Evolutionary conservation across 2,329 filamentous ascomycete genomes (phyloP), one percentile per base, ranked within the genome.

Genomic region (Colletotrichum orbiculare): DNA sequence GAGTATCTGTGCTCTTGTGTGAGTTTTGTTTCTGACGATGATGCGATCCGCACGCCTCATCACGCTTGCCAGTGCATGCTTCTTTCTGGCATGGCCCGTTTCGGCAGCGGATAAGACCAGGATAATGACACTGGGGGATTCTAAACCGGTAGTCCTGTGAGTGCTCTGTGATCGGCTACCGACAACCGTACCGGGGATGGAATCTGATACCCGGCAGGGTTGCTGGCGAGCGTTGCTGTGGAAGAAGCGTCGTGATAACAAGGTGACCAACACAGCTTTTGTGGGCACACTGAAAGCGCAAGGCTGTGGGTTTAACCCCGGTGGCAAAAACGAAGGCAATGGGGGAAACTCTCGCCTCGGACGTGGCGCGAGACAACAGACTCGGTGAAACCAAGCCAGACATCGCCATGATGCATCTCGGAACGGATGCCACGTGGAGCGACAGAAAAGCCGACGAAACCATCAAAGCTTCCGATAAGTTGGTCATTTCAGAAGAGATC

Each of bases 391-490:
- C 77, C 9, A 73, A 74, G 2, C 78, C 80, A 0, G 78, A 82
- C 64, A 72, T 82, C n/a, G 75, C 82, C 48, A 72, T 81, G 71
- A 80, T 82, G 79, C 78, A 82, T 66, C 71, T 83, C 2, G 79
- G 78, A 5, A 79, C 78, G 11, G 80, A 81, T 72, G 81, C 82
- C 64, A 73, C 80, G 2, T 76, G 77, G 70, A 72, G 73, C 33
- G 74, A 73, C 55, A 72, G 75, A 54, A 72, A 72, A 33, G 63
- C 75, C 0, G 65, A 67, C n/a, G 73, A 76, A 9, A 78, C 79
- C 15, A 61, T 79, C 33, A 69, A 68, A 4, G 77, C 79, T 1
- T 81, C 77, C 65, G 71, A 73, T 9, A 75, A 70, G 6, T 67
- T 83, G 25, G 71, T 82, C 17, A 2, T 72, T 71, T 2, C 75